These are phyloP conservation scores for Penicillium thymicola DNA, from an alignment of 2,329 filamentous ascomycete species.

Conservation along the genomic window DNA sequence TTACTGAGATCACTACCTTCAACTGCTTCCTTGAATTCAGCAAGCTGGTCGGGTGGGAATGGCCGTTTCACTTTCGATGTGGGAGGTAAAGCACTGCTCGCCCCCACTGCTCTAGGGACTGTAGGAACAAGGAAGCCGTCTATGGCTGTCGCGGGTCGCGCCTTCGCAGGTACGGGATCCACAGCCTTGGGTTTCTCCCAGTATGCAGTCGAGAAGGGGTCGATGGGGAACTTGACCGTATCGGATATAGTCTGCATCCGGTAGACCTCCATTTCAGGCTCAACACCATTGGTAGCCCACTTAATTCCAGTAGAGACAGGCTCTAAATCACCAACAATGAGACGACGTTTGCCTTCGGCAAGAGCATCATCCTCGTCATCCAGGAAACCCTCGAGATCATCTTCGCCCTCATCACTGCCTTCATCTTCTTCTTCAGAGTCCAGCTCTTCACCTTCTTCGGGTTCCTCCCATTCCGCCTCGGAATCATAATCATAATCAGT, in stretches of 20 bases:
- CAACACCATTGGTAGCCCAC: conserved; percentile 63
- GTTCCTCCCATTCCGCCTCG: conserved; percentile 64
- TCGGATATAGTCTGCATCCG: conserved; percentile 71
- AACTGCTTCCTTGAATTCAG: conserved; percentile 68
- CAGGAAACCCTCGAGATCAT: conserved; percentile 85
- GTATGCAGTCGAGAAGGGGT: conserved; percentile 80
- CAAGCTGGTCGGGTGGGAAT: conserved; percentile 59
- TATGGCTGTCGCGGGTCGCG: conserved; percentile 13
- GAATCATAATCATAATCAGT: conserved; percentile 65
- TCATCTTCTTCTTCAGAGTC: conserved; percentile 63
- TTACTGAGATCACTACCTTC: conserved; percentile 70
- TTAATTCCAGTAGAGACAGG: conserved; percentile 77
- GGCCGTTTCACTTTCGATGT: conserved; percentile 36
- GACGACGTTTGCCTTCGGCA: conserved; percentile 54
- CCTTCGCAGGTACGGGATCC: conserved; percentile 22
- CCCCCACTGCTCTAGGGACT: conserved; percentile 6
- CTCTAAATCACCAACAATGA: conserved; percentile 65
- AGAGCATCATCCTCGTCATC: conserved; percentile 76
- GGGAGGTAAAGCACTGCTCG: conserved; percentile 13
- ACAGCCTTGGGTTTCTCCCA: conserved; percentile 55
- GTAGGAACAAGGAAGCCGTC: conserved; percentile 22
- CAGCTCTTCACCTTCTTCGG: conserved; percentile 69
- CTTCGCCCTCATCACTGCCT: conserved; percentile 63
- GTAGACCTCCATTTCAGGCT: conserved; percentile 56
- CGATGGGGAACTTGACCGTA: conserved; percentile 58